Conservation (phyloP, 495 filamentous ascomycete species). For the Penicillium flavigenum region DNA sequence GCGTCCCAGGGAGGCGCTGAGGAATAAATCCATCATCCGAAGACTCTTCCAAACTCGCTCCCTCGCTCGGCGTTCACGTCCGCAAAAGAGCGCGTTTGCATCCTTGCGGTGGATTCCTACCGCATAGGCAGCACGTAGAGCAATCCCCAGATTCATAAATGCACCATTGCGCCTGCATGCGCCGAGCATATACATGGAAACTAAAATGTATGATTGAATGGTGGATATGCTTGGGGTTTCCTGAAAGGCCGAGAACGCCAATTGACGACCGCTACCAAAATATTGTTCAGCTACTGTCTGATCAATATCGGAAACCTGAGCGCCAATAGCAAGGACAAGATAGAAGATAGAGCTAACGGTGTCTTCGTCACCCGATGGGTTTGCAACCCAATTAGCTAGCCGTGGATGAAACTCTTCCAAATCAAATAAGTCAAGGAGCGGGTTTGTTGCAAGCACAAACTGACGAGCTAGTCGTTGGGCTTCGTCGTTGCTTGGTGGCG, state of each 20-base stretch:
- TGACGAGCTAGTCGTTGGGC: slow-evolving; percentile 40
- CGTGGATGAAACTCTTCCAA: slow-evolving; percentile 38
- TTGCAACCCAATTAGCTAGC: slow-evolving; percentile 42
- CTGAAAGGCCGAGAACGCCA: slow-evolving; percentile 55
- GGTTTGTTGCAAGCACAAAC: slow-evolving; percentile 43
- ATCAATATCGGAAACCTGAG: slow-evolving; percentile 52
- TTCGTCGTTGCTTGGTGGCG: slow-evolving; percentile 36
- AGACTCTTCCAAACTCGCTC: slow-evolving; percentile 63
- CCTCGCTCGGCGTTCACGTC: slow-evolving; percentile 46
- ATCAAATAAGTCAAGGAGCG: slow-evolving; percentile 42
- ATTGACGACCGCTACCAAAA: slow-evolving; percentile 56
- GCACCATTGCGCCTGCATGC: slow-evolving; percentile 61
- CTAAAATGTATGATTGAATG: slow-evolving; percentile 58
- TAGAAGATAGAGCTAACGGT: slow-evolving; percentile 56
- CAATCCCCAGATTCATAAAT: slow-evolving; percentile 56
- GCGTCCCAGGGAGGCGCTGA: slow-evolving; percentile 59
- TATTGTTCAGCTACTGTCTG: slow-evolving; percentile 45
- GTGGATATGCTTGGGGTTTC: slow-evolving; percentile 56
- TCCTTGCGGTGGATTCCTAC: slow-evolving; percentile 62
- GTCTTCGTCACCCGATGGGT: slow-evolving; percentile 43
- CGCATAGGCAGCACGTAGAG: slow-evolving; percentile 57
- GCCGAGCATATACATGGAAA: slow-evolving; percentile 61
- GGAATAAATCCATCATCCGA: slow-evolving; percentile 59
- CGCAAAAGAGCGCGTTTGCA: slow-evolving; percentile 57
- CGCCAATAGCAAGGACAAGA: slow-evolving; percentile 59